These are phyloP conservation scores for Scheffersomyces segobiensis DNA, from an alignment of 1,139 yeast genomes.

Conservation along the genomic window DNA sequence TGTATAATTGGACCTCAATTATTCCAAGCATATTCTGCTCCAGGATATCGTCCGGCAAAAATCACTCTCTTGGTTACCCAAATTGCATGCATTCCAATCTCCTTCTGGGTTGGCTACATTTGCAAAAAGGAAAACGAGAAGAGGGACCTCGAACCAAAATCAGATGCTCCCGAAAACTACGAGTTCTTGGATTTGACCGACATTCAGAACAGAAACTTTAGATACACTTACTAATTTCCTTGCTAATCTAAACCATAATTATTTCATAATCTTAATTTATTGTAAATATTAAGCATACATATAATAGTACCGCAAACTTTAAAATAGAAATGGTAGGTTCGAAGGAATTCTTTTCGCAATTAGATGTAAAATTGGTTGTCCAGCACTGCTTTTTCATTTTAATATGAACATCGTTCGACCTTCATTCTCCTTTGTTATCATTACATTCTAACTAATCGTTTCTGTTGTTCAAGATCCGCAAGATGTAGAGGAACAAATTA, in stretches of 20 bases:
- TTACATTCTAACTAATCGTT: slow-evolving; percentile 24
- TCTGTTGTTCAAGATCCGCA: slow-evolving; percentile 62
- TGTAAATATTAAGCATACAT: background rate
- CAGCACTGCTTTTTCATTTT: background rate
- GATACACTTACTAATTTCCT: slow-evolving; percentile 7
- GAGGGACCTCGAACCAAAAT: slow-evolving; percentile 19
- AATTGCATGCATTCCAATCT: slow-evolving; percentile 31
- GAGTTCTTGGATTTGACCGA: slow-evolving; percentile 29
- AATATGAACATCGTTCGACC: background rate
- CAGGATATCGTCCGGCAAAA: slow-evolving; percentile 38
- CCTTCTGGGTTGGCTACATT: slow-evolving; percentile 24
- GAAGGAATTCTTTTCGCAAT: too few relatives aligned
- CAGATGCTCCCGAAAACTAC: slow-evolving; percentile 17
- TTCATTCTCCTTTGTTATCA: background rate
- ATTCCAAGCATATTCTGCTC: slow-evolving; percentile 28
- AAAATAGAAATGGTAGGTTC: too few relatives aligned
- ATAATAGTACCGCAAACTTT: too few relatives aligned
- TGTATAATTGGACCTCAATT: slow-evolving; percentile 42
- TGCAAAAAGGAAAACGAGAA: slow-evolving; percentile 25
- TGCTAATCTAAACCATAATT: background rate
- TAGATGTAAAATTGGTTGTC: too few relatives aligned
- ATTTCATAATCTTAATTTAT: background rate
- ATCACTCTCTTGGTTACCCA: slow-evolving; percentile 34
- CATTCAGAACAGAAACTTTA: slow-evolving; percentile 18
- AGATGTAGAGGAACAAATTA: slow-evolving; percentile 75